These are phyloP conservation scores for Petunia hybrid DNA, from an alignment of 305 asterid genomes.

Conservation along the genomic window DNA sequence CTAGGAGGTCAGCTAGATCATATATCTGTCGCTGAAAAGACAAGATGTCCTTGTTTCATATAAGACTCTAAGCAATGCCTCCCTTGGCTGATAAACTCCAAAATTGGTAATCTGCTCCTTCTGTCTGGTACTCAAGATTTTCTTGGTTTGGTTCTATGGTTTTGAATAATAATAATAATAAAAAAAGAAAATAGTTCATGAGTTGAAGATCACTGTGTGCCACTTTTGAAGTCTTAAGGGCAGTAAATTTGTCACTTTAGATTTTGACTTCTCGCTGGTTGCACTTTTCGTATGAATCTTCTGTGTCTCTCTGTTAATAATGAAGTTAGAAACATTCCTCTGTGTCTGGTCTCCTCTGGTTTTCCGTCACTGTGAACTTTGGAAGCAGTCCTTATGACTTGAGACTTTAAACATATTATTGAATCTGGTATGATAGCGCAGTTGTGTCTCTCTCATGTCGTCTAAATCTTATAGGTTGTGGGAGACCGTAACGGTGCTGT, in stretches of 20 bases:
- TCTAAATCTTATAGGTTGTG: constrained; percentile 61
- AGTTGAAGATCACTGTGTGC: background rate
- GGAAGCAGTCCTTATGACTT: background rate
- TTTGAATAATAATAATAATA: background rate
- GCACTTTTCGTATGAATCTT: background rate
- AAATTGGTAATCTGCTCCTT: background rate
- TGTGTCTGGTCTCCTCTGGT: background rate
- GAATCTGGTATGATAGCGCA: background rate
- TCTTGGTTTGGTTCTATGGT: background rate
- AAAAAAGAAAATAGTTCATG: background rate
- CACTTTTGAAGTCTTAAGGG: background rate
- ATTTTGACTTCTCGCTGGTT: constrained; percentile 19
- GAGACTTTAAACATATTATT: background rate
- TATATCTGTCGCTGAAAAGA: background rate
- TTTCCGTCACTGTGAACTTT: background rate
- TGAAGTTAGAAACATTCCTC: constrained; percentile 6
- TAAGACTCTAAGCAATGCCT: constrained; percentile 8
- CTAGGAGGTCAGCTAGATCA: background rate
- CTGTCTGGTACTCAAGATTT: constrained; percentile 17
- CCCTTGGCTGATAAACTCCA: background rate
- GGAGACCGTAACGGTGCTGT: constrained; percentile 91
- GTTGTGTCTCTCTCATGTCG: constrained; percentile 16
- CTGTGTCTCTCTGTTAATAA: background rate
- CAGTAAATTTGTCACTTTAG: background rate
- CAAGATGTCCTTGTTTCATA: background rate